Evolutionary conservation across 441 rosid genomes (phyloP).

Genomic region (Manihot esculenta): DNA sequence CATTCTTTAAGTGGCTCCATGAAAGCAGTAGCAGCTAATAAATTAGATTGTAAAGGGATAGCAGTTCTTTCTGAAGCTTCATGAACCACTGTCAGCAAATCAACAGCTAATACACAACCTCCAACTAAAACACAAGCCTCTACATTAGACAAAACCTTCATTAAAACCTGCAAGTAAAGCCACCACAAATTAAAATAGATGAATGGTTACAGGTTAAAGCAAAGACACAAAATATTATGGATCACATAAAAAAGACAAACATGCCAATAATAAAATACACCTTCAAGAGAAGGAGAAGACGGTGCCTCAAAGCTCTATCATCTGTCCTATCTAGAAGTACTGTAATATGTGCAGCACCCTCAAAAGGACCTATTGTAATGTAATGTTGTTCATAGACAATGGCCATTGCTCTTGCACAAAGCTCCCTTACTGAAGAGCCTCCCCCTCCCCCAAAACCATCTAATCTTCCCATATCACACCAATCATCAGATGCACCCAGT

Average conservation of each 20-base stretch:
- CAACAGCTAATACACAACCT: conserved; percentile 96
- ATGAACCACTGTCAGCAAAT: conserved; percentile 89
- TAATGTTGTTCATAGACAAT: conserved; percentile 97
- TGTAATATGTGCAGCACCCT: conserved; percentile 94
- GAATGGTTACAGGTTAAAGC: not conserved
- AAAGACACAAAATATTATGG: not conserved
- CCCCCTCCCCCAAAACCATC: conserved; percentile 99
- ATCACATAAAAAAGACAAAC: not conserved
- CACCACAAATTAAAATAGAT: not conserved
- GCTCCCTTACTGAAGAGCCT: conserved; percentile 97
- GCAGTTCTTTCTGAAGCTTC: conserved; percentile 98
- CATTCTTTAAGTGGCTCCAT: conserved; percentile 99
- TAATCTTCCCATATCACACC: conserved; percentile 99
- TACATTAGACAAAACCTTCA: conserved; percentile 89
- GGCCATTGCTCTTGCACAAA: conserved; percentile 99
- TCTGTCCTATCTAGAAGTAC: conserved; percentile 96
- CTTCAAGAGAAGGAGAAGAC: conserved; percentile 94
- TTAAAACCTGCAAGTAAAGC: conserved; percentile 64
- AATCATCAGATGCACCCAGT: conserved; percentile 95
- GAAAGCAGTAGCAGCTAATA: conserved; percentile 98
- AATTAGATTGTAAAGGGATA: conserved; percentile 95
- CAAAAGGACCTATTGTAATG: conserved; percentile 84
- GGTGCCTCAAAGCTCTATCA: conserved; percentile 98
- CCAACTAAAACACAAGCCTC: conserved; percentile 98
- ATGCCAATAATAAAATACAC: conserved; percentile 31